These are phyloP conservation scores for Cystofilobasidium capitatum DNA, from an alignment of 768 basidiomycete genomes.

Conservation along the genomic window DNA sequence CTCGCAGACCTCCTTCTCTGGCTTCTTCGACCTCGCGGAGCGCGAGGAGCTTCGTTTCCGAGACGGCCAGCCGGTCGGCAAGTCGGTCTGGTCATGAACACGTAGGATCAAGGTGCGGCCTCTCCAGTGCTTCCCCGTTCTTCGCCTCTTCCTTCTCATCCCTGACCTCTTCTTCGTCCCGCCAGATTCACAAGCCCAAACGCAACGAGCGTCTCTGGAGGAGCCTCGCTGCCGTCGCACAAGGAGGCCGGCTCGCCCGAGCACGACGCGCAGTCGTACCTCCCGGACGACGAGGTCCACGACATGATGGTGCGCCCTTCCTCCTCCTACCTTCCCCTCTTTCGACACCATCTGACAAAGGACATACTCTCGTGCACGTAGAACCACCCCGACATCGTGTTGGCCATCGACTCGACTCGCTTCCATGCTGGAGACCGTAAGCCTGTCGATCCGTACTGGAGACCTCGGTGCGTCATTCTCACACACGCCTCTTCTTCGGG, in stretches of 20 bases:
- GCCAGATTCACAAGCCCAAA: too few species aligned
- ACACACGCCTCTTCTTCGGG: not conserved
- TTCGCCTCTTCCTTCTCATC: too few species aligned
- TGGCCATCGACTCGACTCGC: not conserved
- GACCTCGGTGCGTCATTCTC: constrained; percentile 1
- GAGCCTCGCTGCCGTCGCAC: not conserved
- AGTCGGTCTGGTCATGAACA: too few species aligned
- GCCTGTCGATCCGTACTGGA: constrained; percentile 5
- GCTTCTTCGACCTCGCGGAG: too few species aligned
- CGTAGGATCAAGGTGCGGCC: too few species aligned
- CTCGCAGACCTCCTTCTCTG: too few species aligned
- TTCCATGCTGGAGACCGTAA: constrained; percentile 8
- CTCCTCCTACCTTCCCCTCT: not conserved
- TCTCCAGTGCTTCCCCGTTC: too few species aligned
- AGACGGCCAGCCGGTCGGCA: too few species aligned
- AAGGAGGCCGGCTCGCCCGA: not conserved
- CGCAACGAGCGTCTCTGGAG: not conserved
- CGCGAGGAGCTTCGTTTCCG: too few species aligned
- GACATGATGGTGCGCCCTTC: not conserved
- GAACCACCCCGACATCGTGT: constrained; percentile 2
- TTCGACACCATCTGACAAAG: not conserved
- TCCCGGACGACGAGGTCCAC: not conserved
- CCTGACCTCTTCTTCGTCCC: too few species aligned
- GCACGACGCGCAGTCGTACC: not conserved
- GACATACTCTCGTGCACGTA: not conserved